Conservation (phyloP, 805 yeast genomes). For the Teunomyces panamensis region DNA sequence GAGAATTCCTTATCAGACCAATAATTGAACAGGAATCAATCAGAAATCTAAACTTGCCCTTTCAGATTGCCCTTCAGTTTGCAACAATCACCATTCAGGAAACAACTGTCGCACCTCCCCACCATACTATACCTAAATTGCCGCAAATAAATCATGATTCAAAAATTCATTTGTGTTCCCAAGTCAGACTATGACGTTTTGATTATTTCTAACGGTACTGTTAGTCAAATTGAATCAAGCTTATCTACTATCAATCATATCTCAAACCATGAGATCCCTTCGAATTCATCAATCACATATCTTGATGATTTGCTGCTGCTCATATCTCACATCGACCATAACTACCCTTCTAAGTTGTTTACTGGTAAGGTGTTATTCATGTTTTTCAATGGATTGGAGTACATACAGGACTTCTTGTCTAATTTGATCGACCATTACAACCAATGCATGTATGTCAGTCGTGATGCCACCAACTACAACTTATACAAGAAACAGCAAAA, state of each 20-base stretch:
- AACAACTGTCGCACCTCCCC: no score
- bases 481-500: not conserved
- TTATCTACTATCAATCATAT: conserved; percentile 21
- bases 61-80: not conserved
- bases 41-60: not conserved
- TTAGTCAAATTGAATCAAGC: conserved; percentile 23
- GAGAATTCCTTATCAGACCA: conserved; percentile 20
- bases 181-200: conserved; percentile 30
- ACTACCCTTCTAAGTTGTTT: conserved; percentile 11
- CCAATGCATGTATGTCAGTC: conserved; percentile 5
- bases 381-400: conserved; percentile 35
- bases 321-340: conserved; percentile 12
- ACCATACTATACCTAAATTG: not conserved
- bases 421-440: conserved; percentile 28
- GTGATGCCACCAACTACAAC: not conserved
- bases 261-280: conserved; percentile 19
- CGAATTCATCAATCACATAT: conserved; percentile 21
- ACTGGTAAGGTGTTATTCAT: conserved; percentile 33
- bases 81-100: not conserved
- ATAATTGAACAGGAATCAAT: conserved; percentile 13
- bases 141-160: conserved; percentile 24
- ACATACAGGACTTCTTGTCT: conserved; percentile 28
- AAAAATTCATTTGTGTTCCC: conserved; percentile 34
- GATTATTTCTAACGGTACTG: conserved; percentile 34
- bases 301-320: conserved; percentile 22